Percentiles rank a stretch among this genome's conserved stretches.
phyloP scores from a whole-genome alignment of 345 rosid species.

The Crucihimalaya himalaica region DNA sequence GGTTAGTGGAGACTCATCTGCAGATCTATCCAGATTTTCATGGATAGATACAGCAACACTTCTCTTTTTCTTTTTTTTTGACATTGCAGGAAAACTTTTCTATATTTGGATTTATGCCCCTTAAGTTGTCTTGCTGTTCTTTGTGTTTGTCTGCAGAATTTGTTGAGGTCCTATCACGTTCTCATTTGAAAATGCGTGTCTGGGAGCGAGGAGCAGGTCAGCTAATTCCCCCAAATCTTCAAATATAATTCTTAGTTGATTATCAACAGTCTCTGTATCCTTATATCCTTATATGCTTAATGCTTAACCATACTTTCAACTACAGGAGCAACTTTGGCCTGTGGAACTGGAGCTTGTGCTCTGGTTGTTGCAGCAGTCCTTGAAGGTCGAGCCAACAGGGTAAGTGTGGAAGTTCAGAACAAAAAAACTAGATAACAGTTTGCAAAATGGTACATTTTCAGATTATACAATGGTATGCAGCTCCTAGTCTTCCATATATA shows the following conservation, averaged over 20 bases:
- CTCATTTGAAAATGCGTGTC: constrained; percentile 92
- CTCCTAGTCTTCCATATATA: background rate
- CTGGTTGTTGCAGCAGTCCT: constrained; percentile 98
- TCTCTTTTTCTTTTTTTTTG: background rate
- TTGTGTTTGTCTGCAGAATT: constrained; percentile 60
- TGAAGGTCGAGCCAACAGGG: constrained; percentile 79
- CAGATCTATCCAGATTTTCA: background rate
- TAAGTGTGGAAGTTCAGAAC: constrained; percentile 46
- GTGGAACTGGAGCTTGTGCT: constrained; percentile 99
- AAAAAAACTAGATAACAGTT: background rate
- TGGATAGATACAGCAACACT: background rate
- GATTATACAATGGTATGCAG: background rate
- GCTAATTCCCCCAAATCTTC: constrained; percentile 9
- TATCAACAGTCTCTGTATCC: constrained; percentile 2
- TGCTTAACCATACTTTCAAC: constrained; percentile 9
- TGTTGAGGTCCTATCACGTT: constrained; percentile 80
- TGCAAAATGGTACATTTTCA: background rate
- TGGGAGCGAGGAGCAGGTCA: constrained; percentile 99
- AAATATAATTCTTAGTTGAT: background rate
- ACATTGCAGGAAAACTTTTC: background rate
- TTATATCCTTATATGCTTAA: background rate
- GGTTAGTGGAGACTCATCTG: constrained; percentile 52
- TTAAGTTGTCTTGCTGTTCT: background rate
- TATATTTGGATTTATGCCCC: background rate
- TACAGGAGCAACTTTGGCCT: constrained; percentile 92